phyloP scores from a whole-genome alignment of 1,139 yeast species.

The Pichia sp. region DNA sequence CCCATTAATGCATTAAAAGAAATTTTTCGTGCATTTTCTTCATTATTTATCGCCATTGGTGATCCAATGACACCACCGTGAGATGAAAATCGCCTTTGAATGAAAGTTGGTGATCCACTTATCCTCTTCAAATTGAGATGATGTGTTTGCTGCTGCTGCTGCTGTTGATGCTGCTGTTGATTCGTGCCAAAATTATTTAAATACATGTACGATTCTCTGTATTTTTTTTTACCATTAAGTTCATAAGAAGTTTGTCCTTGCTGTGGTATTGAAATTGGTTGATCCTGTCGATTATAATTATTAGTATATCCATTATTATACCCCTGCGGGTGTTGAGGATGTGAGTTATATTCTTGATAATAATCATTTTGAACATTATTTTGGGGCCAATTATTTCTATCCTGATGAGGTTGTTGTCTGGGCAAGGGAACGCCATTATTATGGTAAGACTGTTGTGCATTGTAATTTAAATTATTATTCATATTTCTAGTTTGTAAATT shows the following conservation, averaged over 20 bases:
- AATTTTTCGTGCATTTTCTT: constrained; percentile 11
- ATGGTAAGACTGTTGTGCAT: too few species aligned
- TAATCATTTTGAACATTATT: neutral
- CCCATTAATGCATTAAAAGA: constrained; percentile 15
- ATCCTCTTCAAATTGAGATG: neutral
- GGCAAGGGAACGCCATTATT: too few species aligned
- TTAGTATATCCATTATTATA: neutral
- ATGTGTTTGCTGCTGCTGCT: neutral
- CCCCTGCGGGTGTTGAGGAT: too few species aligned
- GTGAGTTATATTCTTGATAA: neutral
- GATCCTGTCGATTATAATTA: too few species aligned
- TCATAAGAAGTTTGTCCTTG: neutral
- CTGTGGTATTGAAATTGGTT: constrained; percentile 2
- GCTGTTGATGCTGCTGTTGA: neutral
- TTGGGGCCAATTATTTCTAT: neutral
- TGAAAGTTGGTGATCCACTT: constrained; percentile 4
- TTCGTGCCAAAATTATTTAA: constrained; percentile 3
- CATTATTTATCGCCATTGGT: constrained; percentile 14
- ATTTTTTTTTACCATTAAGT: constrained; percentile 1
- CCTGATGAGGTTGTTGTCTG: too few species aligned
- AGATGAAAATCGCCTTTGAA: constrained; percentile 11
- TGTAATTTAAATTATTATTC: too few species aligned
- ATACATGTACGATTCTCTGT: constrained; percentile 17
- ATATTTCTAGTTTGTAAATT: too few species aligned
- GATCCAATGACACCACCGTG: constrained; percentile 16